Evolutionary conservation across 2,329 filamentous ascomycete species (phyloP), one percentile per base, ranked within the genome.

Genomic region (Aureobasidium sp.): DNA sequence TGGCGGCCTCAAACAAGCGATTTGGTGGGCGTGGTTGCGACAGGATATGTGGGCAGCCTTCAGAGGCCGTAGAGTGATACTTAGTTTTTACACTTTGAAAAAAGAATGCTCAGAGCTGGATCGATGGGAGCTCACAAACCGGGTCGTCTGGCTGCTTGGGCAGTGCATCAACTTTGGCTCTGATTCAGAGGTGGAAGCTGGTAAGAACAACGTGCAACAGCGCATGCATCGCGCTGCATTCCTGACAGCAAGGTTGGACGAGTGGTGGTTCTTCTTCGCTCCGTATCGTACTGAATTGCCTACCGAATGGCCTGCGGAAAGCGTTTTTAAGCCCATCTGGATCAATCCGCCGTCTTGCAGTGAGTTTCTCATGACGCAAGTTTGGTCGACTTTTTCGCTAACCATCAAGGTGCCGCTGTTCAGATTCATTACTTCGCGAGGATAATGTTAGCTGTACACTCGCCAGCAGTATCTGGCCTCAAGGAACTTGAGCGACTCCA

Each of bases 11-110:
- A 76, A 81, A 46, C 79, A 82, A 64, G 81, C 83, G 0, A 81
- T 84, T 0, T 87, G 84, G 85, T 87, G 85, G 84, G 79, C 81
- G 0, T 87, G 84, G 85, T 73, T 87, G 3, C 76, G 83, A n/a
- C 85, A 87, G 67, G 85, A 87, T 67, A 78, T 84, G 0, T 87
- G 84, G 84, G 84, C 83, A 1, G 84, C 84, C 0, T 86, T 86
- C 65, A 77, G 83, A 0, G 84, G 86, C 67, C 76, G 77, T 26
- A 74, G 85, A 5, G 76, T 79, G 8, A 79, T 80, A 2, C 78
- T 85, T 64, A 85, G 78, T 37, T 84, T 85, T 53, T 87, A 83
- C 82, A 76, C 75, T 47, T 83, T 83, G 0, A 79, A 76, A 8
- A 80, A 78, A 62, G 73, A 76, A 0, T 78, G 81, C 42, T 68